These are phyloP conservation scores for Calonectria ilicicola DNA, from an alignment of 2,329 filamentous ascomycete genomes.

Conservation along the genomic window DNA sequence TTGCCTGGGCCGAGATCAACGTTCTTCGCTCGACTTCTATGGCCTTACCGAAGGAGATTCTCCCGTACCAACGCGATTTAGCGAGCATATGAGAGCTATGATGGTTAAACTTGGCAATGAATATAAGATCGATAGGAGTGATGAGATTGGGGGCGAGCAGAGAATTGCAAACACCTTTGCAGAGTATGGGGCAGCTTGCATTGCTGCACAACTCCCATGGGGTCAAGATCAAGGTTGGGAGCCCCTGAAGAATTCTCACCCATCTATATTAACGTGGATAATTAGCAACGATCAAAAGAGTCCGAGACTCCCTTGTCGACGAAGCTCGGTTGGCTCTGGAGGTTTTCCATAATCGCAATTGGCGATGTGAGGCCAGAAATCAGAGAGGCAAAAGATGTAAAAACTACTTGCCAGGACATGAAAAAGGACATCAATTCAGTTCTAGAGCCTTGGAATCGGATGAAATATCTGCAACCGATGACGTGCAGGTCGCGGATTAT, in stretches of 20 bases:
- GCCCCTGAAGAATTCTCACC: not conserved
- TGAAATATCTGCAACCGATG: not conserved
- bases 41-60: not conserved
- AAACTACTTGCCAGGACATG: slow-evolving; percentile 15
- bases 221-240: not conserved
- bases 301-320: not conserved
- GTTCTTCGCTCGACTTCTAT: slow-evolving; percentile 16
- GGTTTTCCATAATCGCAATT: slow-evolving; percentile 14
- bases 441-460: not conserved
- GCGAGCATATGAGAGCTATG: slow-evolving; percentile 15
- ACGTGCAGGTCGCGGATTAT: not conserved
- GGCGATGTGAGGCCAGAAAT: slow-evolving; percentile 27
- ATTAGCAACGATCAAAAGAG: not conserved
- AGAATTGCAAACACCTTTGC: not conserved
- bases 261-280: not conserved
- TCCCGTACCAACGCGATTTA: not conserved
- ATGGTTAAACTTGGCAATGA: not conserved
- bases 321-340: slow-evolving; percentile 12
- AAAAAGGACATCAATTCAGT: slow-evolving; percentile 21
- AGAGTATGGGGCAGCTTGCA: slow-evolving; percentile 16
- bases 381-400: not conserved
- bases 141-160: slow-evolving; percentile 3
- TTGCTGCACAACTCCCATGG: slow-evolving; percentile 16
- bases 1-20: slow-evolving; percentile 11
- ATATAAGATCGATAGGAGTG: not conserved